These are phyloP conservation scores for Boletus mariae DNA, from an alignment of 1,284 basidiomycete genomes.

Conservation along the genomic window DNA sequence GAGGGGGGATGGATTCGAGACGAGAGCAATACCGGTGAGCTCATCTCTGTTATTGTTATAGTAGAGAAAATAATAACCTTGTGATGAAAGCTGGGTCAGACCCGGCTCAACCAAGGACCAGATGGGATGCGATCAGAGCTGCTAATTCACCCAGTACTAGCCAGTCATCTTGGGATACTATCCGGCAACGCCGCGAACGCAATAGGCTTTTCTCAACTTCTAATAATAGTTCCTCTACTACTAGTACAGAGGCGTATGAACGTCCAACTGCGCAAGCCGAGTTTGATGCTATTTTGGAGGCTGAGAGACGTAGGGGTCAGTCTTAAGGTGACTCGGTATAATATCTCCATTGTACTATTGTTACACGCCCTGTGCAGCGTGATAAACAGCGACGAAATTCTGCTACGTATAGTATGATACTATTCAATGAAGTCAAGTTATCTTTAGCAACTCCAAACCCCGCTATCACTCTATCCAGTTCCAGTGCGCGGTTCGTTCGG, in stretches of 20 bases:
- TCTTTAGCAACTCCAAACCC: conserved; percentile 13
- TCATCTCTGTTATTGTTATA: neutral
- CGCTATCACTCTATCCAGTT: conserved; percentile 4
- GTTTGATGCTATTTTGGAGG: conserved; percentile 58
- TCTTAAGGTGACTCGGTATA: conserved; percentile 8
- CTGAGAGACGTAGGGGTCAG: conserved; percentile 43
- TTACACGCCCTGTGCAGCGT: neutral
- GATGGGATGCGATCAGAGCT: conserved; percentile 63
- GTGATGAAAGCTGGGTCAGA: conserved; percentile 13
- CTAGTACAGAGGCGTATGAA: conserved; percentile 28
- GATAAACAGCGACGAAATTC: neutral
- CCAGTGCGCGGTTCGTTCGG: conserved; percentile 8
- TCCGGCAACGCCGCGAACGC: conserved; percentile 58
- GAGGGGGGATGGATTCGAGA: conserved; percentile 27
- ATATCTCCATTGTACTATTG: neutral
- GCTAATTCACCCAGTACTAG: conserved; percentile 44
- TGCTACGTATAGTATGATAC: conserved; percentile 9
- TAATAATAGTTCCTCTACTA: conserved; percentile 8
- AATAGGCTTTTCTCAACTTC: conserved; percentile 22
- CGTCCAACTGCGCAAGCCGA: conserved; percentile 47
- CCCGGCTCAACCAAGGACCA: conserved; percentile 31
- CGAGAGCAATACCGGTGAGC: conserved; percentile 12
- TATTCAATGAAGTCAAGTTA: conserved; percentile 6
- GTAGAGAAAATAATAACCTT: neutral
- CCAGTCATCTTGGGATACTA: conserved; percentile 60